Evolutionary conservation across 345 rosid species (phyloP), one percentile per base, ranked within the genome.

Genomic region (Hibiscus syriacus): DNA sequence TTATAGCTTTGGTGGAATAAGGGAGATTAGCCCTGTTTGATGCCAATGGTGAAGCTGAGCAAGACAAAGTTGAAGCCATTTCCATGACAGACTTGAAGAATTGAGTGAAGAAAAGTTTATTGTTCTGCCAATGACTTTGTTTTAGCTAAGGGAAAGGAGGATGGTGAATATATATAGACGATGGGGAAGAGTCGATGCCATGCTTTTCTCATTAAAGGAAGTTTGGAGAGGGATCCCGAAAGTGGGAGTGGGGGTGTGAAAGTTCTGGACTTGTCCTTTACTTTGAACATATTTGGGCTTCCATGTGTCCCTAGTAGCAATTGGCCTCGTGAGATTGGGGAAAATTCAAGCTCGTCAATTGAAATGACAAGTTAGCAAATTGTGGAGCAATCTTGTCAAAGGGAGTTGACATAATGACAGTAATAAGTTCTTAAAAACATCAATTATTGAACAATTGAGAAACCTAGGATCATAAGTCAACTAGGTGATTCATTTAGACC

Each of bases 11-110:
- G 17, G 64, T 17, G 22, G 72, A 41, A 7, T 16, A 2, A 20
- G 34, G 34, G 20, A 26, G 34, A 0, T 25, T 60, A 25, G 12
- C n/a, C 34, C 69, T 72, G 64, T 62, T 57, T 1, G 62, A 59
- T 0, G 73, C 19, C 58, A 63, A 57, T 32, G 70, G 80, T 2
- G 82, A 71, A 8, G 72, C 59, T 17, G 84, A 70, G n/a, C 68
- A 67, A 53, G 80, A 66, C 49, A 84, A 13, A 13, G 80, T 70
- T 5, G 84, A 76, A 69, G 87, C 81, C 89, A 84, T 73, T 58
- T 63, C 8, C 9, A 2, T 50, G 6, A 0, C 29, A 61, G 32
- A 32, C 22, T 0, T 2, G 2, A 1, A 11, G 29, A 49, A 20
- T 23, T 0, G 3, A 8, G 2, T n/a, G n/a, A n/a, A n/a, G n/a